A percentile compares a stretch with the other conserved stretches of the same genome.
Conservation (phyloP, 768 basidiomycete genomes). For the Termitomyces bulborhizus region DNA sequence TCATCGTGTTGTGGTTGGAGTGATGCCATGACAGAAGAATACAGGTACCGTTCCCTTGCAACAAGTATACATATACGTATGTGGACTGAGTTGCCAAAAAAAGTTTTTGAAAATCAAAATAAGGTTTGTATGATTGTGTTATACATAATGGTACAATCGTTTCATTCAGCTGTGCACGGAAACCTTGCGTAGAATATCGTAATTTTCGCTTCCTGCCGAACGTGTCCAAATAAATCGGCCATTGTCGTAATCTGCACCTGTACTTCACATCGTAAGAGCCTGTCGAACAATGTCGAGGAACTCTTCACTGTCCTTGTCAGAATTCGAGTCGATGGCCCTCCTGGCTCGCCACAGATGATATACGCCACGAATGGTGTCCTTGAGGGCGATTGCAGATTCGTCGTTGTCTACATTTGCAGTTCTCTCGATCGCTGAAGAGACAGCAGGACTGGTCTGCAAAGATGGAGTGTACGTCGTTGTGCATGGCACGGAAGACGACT, state of each 20-base stretch:
- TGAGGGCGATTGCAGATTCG: conserved; percentile 33
- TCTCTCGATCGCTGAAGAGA: conserved; percentile 3
- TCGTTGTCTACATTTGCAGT: background rate
- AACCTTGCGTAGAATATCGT: background rate
- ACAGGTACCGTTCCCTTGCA: too few species aligned
- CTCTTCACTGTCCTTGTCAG: conserved; percentile 21
- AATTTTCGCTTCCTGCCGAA: background rate
- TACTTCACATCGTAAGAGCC: conserved; percentile 15
- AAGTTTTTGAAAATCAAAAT: background rate
- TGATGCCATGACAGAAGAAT: too few species aligned
- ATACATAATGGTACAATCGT: background rate
- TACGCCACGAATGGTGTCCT: conserved; percentile 47
- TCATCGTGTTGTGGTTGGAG: too few species aligned
- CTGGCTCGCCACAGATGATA: conserved; percentile 54
- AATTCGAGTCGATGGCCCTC: conserved; percentile 9
- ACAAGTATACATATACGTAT: too few species aligned
- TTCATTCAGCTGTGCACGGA: background rate
- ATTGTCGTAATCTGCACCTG: too few species aligned
- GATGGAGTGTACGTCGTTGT: background rate
- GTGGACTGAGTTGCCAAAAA: too few species aligned
- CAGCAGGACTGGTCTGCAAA: conserved; percentile 1
- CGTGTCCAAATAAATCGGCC: too few species aligned
- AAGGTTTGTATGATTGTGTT: background rate
- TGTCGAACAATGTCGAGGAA: conserved; percentile 33
- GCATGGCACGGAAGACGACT: background rate